These are phyloP conservation scores for Cicer cuneatum DNA, from an alignment of 306 rosid genomes.

Conservation along the genomic window DNA sequence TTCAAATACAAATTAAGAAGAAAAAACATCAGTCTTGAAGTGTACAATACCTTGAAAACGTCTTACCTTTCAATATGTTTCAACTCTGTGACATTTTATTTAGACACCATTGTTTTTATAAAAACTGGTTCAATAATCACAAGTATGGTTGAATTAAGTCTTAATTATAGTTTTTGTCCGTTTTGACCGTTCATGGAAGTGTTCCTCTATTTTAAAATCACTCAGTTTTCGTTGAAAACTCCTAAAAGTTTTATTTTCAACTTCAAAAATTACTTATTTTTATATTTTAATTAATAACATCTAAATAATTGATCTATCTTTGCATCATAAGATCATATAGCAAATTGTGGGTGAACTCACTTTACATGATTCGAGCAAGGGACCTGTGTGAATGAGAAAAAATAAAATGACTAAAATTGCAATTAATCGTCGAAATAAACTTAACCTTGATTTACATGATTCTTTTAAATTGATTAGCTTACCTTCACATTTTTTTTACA, in stretches of 20 bases:
- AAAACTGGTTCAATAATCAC: not conserved
- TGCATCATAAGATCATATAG: no score
- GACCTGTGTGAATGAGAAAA: no score
- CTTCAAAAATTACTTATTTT: no score
- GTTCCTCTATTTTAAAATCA: no score
- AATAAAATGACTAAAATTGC: no score
- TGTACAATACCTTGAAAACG: not conserved
- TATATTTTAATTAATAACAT: no score
- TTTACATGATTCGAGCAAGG: not conserved
- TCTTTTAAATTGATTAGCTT: not conserved
- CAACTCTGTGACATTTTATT: constrained; percentile 6
- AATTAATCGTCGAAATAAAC: no score
- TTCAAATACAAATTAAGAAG: not conserved
- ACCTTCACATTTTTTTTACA: not conserved
- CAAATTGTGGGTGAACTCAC: not conserved
- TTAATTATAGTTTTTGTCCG: no score
- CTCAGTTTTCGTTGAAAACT: no score
- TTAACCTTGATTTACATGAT: not conserved
- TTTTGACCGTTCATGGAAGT: no score
- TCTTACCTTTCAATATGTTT: not conserved
- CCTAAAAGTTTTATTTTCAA: no score
- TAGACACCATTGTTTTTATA: not conserved
- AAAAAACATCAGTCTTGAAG: not conserved
- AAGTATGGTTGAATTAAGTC: not conserved
- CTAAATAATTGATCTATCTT: no score